Conservation (phyloP, 768 basidiomycete genomes). For the Tricholomella constricta region DNA sequence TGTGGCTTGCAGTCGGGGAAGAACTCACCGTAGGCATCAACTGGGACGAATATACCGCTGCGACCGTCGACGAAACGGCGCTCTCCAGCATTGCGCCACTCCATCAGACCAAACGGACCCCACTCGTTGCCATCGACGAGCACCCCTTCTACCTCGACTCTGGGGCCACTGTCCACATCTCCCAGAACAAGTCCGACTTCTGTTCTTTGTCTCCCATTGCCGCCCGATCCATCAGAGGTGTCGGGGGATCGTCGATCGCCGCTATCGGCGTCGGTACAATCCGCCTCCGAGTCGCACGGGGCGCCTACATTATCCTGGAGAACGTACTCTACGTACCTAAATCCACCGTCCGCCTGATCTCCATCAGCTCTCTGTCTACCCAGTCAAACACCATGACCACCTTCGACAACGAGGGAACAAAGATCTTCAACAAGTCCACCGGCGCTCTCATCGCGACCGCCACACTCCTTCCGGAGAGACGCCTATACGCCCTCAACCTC, state of each 20-base stretch:
- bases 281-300: neutral
- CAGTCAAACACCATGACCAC: too few species aligned
- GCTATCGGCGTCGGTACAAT: neutral
- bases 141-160: slow-evolving; percentile 25
- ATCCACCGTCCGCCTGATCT: neutral
- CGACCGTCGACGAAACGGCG: too few species aligned
- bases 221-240: slow-evolving; percentile 23
- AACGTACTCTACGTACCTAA: neutral
- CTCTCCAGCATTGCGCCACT: too few species aligned
- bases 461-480: neutral
- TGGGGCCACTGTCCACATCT: slow-evolving; percentile 26
- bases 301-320: neutral
- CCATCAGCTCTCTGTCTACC: neutral
- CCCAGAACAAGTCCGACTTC: slow-evolving; percentile 26
- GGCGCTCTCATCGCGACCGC: neutral
- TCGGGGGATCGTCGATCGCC: slow-evolving; percentile 7
- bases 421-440: too few species aligned
- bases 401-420: too few species aligned
- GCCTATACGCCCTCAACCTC: slow-evolving; percentile 1
- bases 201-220: slow-evolving; percentile 20
- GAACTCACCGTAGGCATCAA: neutral
- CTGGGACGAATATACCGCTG: too few species aligned
- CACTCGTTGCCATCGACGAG: too few species aligned
- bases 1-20: slow-evolving; percentile 3
- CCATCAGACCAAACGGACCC: too few species aligned